phyloP scores from a whole-genome alignment of 2,329 filamentous ascomycete species.

The Trichophaea hybrida region DNA sequence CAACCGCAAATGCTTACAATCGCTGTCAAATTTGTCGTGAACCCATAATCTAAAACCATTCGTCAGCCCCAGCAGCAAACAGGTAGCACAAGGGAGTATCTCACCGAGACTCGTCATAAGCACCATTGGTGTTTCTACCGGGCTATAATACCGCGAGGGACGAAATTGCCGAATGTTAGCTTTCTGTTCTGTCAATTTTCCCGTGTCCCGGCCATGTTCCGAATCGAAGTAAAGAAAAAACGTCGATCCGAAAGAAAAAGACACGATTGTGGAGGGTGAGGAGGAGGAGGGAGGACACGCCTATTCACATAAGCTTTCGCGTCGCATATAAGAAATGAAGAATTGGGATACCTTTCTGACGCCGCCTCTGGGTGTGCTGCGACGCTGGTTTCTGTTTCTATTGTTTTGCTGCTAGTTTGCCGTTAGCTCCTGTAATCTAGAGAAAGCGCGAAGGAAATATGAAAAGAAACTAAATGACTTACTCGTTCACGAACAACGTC shows the following conservation, averaged over 20 bases:
- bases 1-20: slow-evolving; percentile 34
- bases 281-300: slow-evolving; percentile 29
- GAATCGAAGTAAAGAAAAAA: slow-evolving; percentile 6
- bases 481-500: slow-evolving; percentile 22
- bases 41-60: slow-evolving; percentile 46
- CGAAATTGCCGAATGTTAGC: slow-evolving; percentile 2
- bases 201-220: slow-evolving; percentile 2
- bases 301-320: slow-evolving; percentile 13
- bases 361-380: slow-evolving; percentile 25
- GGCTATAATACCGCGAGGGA: neutral
- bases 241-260: slow-evolving; percentile 8
- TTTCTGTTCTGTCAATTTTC: slow-evolving; percentile 4
- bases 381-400: slow-evolving; percentile 3
- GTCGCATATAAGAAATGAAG: neutral
- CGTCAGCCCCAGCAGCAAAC: neutral
- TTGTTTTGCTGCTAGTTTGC: slow-evolving; percentile 10
- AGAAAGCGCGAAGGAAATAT: neutral
- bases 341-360: slow-evolving; percentile 21
- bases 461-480: neutral
- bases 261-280: slow-evolving; percentile 25
- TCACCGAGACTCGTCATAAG: slow-evolving; percentile 5
- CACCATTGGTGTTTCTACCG: neutral
- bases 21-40: slow-evolving; percentile 75
- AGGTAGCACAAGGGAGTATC: neutral
- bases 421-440: slow-evolving; percentile 14